A percentile compares a stretch with the other conserved stretches of the same genome.
Evolutionary conservation across 139 green algal species (phyloP).

Genomic region (Choricystis sp.): DNA sequence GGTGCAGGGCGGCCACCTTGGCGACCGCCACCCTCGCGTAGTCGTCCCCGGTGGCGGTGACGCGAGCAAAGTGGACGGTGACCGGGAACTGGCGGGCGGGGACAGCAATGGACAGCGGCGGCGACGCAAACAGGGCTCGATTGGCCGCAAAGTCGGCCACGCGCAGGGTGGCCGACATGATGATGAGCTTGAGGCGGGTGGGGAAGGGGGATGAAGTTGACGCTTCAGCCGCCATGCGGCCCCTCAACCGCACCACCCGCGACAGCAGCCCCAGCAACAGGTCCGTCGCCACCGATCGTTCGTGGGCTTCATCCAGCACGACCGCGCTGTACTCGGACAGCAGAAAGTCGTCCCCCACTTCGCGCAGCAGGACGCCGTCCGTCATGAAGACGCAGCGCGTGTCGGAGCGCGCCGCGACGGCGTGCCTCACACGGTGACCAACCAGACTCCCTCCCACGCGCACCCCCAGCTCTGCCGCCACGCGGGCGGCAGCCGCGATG

Average conservation of each 20-base stretch:
- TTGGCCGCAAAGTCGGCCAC: slow-evolving; percentile 72
- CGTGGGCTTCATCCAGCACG: slow-evolving; percentile 88
- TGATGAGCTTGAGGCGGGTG: slow-evolving; percentile 68
- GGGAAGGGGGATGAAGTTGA: background rate
- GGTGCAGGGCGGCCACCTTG: slow-evolving; percentile 73
- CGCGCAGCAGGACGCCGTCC: slow-evolving; percentile 78
- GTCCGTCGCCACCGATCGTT: slow-evolving; percentile 79
- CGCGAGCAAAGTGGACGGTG: slow-evolving; percentile 72
- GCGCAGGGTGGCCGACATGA: slow-evolving; percentile 90
- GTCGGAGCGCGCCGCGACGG: slow-evolving; percentile 27
- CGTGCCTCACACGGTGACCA: slow-evolving; percentile 85
- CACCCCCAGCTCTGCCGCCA: slow-evolving; percentile 66
- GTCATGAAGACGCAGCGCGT: slow-evolving; percentile 88
- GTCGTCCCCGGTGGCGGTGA: slow-evolving; percentile 66
- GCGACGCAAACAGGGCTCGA: slow-evolving; percentile 42
- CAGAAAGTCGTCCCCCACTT: slow-evolving; percentile 70
- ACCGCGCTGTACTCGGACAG: slow-evolving; percentile 39
- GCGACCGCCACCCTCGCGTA: slow-evolving; percentile 56
- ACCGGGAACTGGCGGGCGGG: slow-evolving; percentile 80
- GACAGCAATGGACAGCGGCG: slow-evolving; percentile 59
- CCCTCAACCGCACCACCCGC: slow-evolving; percentile 62
- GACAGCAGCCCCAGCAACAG: slow-evolving; percentile 84
- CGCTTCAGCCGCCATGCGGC: slow-evolving; percentile 25
- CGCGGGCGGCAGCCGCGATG: slow-evolving; percentile 52
- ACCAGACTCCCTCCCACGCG: slow-evolving; percentile 52